Base-by-base conservation (phyloP, 176 grass and related monocot genomes). In the Oropetium thomaeum region DNA sequence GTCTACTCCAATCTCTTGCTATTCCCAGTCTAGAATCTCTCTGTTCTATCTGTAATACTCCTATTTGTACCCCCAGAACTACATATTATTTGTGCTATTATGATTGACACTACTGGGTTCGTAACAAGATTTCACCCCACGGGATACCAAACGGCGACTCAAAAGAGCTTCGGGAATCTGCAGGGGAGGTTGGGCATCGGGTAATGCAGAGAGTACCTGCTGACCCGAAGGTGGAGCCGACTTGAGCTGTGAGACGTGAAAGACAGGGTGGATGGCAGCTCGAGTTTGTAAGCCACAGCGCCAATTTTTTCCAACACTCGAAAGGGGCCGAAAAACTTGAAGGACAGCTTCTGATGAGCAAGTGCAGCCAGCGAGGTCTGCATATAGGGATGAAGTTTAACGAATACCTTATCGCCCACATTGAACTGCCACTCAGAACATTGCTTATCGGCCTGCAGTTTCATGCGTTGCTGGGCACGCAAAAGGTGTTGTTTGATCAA, bases 261-360 rank as follows among this genome's bases (percentile, higher is more conserved):
- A 60, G 0, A 60, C 5, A 0, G 57, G 57, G 9, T 60, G 28
- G 0, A 60, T 2, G 0, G 27, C 0, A 58, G 3, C 0, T 11
- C 55, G 0, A 58, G 1, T 1, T 29, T 28, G 4, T 60, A 60
- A 0, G 57, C 57, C 0, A 60, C 57, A 0, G 0, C 4, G 1
- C 57, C 57, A 2, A 60, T 30, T 5, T 51, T 10, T 0, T 5
- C 8, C 0, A 31, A 0, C 0, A 60, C 8, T 0, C 0, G 1
- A 2, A 1, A 60, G 1, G 57, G 26, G 0, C 57, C 27, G 8
- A 60, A 60, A 13, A 31, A 60, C 28, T 60, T 60, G 4, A 31
- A 60, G 1, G 57, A 14, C 0, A 60, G 4, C 2, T 60, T 60
- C 8, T 26, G 22, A 25, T 11, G 22, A 0, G n/a, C 8, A 10